These are phyloP conservation scores for Hanseniaspora sp. DNA, from an alignment of 1,139 yeast species.

Conservation along the genomic window DNA sequence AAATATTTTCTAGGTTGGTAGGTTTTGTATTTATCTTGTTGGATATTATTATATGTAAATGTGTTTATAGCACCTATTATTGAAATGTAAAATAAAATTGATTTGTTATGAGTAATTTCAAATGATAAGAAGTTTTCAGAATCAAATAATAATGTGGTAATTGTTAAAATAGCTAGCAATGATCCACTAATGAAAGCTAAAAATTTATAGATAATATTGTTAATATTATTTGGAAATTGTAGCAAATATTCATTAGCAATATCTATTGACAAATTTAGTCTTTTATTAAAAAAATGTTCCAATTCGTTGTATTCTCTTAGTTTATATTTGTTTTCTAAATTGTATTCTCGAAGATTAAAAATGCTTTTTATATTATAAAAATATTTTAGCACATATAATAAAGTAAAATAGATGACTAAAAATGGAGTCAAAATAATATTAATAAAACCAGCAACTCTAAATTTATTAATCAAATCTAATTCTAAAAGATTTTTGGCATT, in stretches of 20 bases:
- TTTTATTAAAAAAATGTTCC: slow-evolving; percentile 70
- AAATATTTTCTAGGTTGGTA: slow-evolving; percentile 87
- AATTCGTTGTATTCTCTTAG: slow-evolving; percentile 87
- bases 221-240: slow-evolving; percentile 83
- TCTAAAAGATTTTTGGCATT: slow-evolving; percentile 59
- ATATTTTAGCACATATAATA: slow-evolving; percentile 76
- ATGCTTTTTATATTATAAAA: slow-evolving; percentile 87
- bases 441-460: slow-evolving; percentile 76
- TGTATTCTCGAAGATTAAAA: slow-evolving; percentile 50
- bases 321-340: slow-evolving; percentile 93
- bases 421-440: slow-evolving; percentile 78
- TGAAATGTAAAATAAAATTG: slow-evolving; percentile 79
- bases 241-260: slow-evolving; percentile 76
- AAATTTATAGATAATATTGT: slow-evolving; percentile 50
- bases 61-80: slow-evolving; percentile 78
- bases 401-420: slow-evolving; percentile 66
- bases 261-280: slow-evolving; percentile 64
- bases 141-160: slow-evolving; percentile 65
- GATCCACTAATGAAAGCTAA: slow-evolving; percentile 78
- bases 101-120: slow-evolving; percentile 70
- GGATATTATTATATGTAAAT: slow-evolving; percentile 47
- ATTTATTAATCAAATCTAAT: slow-evolving; percentile 62
- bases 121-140: slow-evolving; percentile 86
- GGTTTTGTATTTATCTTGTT: slow-evolving; percentile 48
- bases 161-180: slow-evolving; percentile 74